Evolutionary conservation across 2,329 filamentous ascomycete genomes (phyloP).

Genomic region (Cercospora zeina): DNA sequence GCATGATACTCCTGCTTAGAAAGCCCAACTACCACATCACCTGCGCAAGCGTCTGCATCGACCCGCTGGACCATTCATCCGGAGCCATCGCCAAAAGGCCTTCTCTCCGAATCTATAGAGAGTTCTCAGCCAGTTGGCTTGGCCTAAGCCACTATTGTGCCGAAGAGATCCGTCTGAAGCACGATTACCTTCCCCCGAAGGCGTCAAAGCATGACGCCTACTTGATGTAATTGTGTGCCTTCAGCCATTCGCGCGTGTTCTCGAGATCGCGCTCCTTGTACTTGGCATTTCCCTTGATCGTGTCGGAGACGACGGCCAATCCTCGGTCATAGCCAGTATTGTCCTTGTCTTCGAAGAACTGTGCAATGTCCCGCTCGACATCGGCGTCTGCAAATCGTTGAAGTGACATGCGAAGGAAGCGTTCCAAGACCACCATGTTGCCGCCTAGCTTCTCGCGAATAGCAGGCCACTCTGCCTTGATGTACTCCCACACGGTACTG

Average conservation of each 20-base stretch:
- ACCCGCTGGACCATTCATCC: too few species aligned
- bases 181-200: too few species aligned
- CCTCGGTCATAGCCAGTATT: conserved; percentile 83
- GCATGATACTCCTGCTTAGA: too few species aligned
- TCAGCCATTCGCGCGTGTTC: conserved; percentile 76
- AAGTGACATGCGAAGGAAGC: conserved; percentile 77
- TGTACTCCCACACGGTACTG: conserved; percentile 77
- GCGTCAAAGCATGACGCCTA: conserved; percentile 4
- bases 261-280: conserved; percentile 77
- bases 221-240: conserved; percentile 57
- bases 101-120: too few species aligned
- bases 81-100: too few species aligned
- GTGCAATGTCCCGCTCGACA: conserved; percentile 71
- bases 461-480: conserved; percentile 78
- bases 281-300: conserved; percentile 75
- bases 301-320: conserved; percentile 80
- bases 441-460: conserved; percentile 69
- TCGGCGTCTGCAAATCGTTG: conserved; percentile 73
- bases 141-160: too few species aligned
- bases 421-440: conserved; percentile 86
- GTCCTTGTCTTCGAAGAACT: conserved; percentile 85
- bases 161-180: too few species aligned
- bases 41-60: too few species aligned
- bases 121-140: too few species aligned
- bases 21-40: too few species aligned